Evolutionary conservation across 1,284 basidiomycete genomes (phyloP).

Genomic region (Trametes versicolor): DNA sequence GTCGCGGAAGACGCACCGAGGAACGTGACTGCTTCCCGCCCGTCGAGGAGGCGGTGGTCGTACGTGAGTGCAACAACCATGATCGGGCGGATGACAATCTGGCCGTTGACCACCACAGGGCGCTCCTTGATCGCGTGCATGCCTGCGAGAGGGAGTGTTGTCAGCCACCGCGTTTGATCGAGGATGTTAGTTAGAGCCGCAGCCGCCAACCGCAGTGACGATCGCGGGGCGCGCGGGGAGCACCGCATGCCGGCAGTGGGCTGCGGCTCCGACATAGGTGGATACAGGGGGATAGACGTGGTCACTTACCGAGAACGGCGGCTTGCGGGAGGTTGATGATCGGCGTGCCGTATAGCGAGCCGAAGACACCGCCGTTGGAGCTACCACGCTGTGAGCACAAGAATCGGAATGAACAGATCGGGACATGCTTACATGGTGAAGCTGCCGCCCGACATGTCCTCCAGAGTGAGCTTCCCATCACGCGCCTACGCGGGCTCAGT

Average conservation of each 20-base stretch:
- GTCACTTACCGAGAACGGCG: slow-evolving; percentile 82
- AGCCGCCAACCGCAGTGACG: background rate
- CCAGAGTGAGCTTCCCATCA: slow-evolving; percentile 94
- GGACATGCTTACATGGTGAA: slow-evolving; percentile 89
- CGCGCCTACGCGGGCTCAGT: slow-evolving; percentile 66
- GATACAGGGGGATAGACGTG: slow-evolving; percentile 2
- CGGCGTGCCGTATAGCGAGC: slow-evolving; percentile 95
- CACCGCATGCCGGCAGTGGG: slow-evolving; percentile 2
- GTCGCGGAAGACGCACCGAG: slow-evolving; percentile 70
- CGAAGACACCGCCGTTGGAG: slow-evolving; percentile 99
- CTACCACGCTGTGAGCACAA: slow-evolving; percentile 49
- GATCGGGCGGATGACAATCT: slow-evolving; percentile 96
- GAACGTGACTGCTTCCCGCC: slow-evolving; percentile 97
- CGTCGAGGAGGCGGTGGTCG: slow-evolving; percentile 96
- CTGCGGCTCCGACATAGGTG: slow-evolving; percentile 5
- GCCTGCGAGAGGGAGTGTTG: slow-evolving; percentile 51
- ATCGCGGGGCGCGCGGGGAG: slow-evolving; percentile 17
- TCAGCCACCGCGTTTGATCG: slow-evolving; percentile 21
- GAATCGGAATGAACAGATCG: background rate
- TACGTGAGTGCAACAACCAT: slow-evolving; percentile 97
- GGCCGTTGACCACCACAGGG: slow-evolving; percentile 92
- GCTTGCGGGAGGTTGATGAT: slow-evolving; percentile 98
- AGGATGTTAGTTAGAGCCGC: slow-evolving; percentile 14
- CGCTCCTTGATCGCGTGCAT: slow-evolving; percentile 98
- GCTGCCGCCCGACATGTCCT: slow-evolving; percentile 96